Evolutionary conservation across 2,329 filamentous ascomycete genomes (phyloP), one percentile per base, ranked within the genome.

Genomic region (Tympanopsis confertula): DNA sequence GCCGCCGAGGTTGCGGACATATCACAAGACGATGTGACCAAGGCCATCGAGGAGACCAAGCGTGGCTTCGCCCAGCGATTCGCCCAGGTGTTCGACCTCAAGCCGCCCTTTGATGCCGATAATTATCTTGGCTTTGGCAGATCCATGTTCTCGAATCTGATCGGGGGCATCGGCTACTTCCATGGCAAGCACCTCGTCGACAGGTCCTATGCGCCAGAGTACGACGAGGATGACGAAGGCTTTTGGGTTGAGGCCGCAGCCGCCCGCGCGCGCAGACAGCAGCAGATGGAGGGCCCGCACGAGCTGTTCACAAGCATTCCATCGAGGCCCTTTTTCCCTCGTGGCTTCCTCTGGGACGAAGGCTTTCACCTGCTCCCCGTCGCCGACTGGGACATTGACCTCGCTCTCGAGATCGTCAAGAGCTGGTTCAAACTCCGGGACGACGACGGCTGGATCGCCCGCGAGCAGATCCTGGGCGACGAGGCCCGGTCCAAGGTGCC

Each of bases 361-460:
- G 91, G 91, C 1, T 98, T 96, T 61, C 91, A 98, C 52, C 67
- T 96, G 24, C 66, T 94, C 35, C 88, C 88, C 2, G 80, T 98
- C 39, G 73, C 86, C 15, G 89, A 96, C 47, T 98, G 88, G 84
- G 91, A 98, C 54, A 76, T 87, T 38, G 88, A 95, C 52, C 70
- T 96, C 37, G 79, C 85, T 3, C 64, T 82, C 20, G 86, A 95
- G 44, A 86, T 98, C 45, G 74, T 96, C 44, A 85, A 82, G 62
- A 94, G 86, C 59, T 98, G 91, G 91, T 93, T 93, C 63, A 86
- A 81, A 45, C 74, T 94, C 14, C 94, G 96, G 74, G 91, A 98
- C 47, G 83, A 91, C 13, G 87, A 96, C 55, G 91, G 91, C 39
- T 98, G 91, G 91, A 96, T 98, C 53, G 86, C 81, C 3, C 82